A percentile compares a stretch with the other conserved stretches of the same genome.
Conservation (phyloP, 176 grass and related monocot genomes). For the Oryza brachyantha region DNA sequence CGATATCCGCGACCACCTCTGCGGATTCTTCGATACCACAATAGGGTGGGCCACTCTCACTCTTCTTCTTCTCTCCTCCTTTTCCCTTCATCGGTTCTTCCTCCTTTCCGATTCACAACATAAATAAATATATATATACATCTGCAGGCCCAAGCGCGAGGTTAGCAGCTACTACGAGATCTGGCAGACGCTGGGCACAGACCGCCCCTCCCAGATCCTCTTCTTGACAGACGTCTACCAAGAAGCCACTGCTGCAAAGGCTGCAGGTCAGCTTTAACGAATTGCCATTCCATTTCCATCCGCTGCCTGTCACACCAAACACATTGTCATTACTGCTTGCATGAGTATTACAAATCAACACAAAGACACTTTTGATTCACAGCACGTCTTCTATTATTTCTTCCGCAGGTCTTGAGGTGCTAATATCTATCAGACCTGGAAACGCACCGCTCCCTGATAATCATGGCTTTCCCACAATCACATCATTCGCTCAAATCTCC, state of each 20-base stretch:
- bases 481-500: constrained; percentile 62
- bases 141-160: constrained; percentile 66
- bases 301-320: no score
- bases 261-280: constrained; percentile 40
- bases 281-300: no score
- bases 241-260: constrained; percentile 76
- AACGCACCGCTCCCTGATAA: constrained; percentile 61
- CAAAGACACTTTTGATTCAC: no score
- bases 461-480: constrained; percentile 66
- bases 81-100: no score
- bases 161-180: constrained; percentile 75
- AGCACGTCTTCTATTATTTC: no score
- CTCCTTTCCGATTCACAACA: no score
- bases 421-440: constrained; percentile 78
- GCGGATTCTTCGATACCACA: constrained; percentile 86
- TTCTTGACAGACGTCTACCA: constrained; percentile 83
- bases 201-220: constrained; percentile 72
- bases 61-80: no score
- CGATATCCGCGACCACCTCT: constrained; percentile 70
- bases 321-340: no score
- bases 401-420: constrained; percentile 60
- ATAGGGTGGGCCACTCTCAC: constrained; percentile 59
- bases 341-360: no score
- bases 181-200: constrained; percentile 66
- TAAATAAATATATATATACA: not conserved